Evolutionary conservation across 345 rosid genomes (phyloP), one percentile per base, ranked within the genome.

Genomic region (Boechera retrofracta): DNA sequence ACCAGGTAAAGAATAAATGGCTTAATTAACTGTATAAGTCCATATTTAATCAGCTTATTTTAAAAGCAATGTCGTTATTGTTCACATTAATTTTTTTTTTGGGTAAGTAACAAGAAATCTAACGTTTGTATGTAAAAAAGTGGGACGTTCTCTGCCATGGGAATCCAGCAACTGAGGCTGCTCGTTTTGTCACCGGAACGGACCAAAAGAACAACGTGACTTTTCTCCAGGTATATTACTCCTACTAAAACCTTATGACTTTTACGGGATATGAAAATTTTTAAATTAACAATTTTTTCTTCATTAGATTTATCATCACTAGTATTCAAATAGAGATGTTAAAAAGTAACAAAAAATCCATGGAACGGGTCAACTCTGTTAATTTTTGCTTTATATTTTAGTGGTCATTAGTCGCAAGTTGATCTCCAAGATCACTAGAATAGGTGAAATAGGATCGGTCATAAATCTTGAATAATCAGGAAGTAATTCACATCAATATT

Each of bases 91-190:
- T 11, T 42, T 42, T 3, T 59, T 54, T 52, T 4, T 64, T 65
- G 10, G 1, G 15, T 66, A 53, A 10, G 4, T 69, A 61, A 69
- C 57, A 62, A 24, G 31, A 76, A 52, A 9, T 31, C 7, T 62
- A 18, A 7, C 6, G 10, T 56, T 70, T 69, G 48, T 13, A 48
- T 57, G 67, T 16, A 8, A 57, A 41, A 42, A 83, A 94, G 98
- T 91, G 97, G 98, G 98, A 91, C 71, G 83, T 88, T 26, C 89
- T 89, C 16, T 83, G 86, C 64, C 82, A 81, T 56, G 88, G 87
- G 8, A 78, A 72, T 21, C 84, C 84, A 1, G 85, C 79, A 26
- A 76, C 58, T 4, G 89, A 87, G 79, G 56, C 88, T n/a, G 81
- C 81, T 51, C 81, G 72, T 56, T 81, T 91, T 71, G 24, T 77